A percentile compares a stretch with the other conserved stretches of the same genome.
phyloP scores from a whole-genome alignment of 257 asterid species.

The Plantago ovata region DNA sequence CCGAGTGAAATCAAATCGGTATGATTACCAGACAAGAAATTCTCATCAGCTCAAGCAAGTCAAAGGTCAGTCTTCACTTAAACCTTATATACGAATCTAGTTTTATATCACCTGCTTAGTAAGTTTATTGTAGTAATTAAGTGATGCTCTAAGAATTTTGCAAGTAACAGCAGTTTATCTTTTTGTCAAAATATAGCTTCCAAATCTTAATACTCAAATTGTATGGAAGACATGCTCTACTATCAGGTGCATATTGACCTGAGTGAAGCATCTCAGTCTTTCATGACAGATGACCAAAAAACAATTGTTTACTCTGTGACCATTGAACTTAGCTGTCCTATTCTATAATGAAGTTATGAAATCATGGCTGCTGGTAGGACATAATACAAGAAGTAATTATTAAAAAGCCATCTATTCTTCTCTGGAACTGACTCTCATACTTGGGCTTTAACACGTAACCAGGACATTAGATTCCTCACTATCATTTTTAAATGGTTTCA shows the following conservation, averaged over 20 bases:
- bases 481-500: constrained; percentile 11
- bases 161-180: too few relatives aligned
- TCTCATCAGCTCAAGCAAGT: constrained; percentile 66
- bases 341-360: constrained; percentile 15
- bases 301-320: constrained; percentile 9
- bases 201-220: too few relatives aligned
- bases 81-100: too few relatives aligned
- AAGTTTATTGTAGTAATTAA: too few relatives aligned
- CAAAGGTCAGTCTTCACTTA: constrained; percentile 50
- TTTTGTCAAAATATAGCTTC: too few relatives aligned
- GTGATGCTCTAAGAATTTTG: too few relatives aligned
- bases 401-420: neutral
- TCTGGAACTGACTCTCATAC: neutral
- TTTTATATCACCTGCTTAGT: neutral
- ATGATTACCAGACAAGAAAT: constrained; percentile 34
- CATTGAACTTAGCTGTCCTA: constrained; percentile 12
- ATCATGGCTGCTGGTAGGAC: neutral
- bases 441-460: neutral
- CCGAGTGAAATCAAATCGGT: constrained; percentile 47
- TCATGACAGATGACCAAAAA: too few relatives aligned
- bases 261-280: too few relatives aligned
- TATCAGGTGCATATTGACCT: too few relatives aligned
- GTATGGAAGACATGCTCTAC: too few relatives aligned
- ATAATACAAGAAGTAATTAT: too few relatives aligned
- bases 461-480: constrained; percentile 12